Evolutionary conservation across 768 basidiomycete species (phyloP).

Genomic region (Pulveroboletus sp.): DNA sequence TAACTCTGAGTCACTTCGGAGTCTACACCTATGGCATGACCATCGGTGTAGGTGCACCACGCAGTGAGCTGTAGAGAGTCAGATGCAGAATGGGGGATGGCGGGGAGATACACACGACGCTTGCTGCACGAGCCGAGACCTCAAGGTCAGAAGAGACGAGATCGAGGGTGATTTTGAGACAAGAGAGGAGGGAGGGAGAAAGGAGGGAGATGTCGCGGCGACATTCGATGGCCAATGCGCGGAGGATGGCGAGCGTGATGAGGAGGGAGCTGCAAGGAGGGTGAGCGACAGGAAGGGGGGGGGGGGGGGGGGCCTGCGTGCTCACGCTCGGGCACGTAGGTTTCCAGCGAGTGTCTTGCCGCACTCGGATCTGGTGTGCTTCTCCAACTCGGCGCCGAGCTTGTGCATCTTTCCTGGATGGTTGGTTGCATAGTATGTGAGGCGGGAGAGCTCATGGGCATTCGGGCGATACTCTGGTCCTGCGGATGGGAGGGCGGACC

Average conservation of each 20-base stretch:
- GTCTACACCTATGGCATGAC: conserved; percentile 77
- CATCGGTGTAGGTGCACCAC: conserved; percentile 90
- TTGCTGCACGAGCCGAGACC: conserved; percentile 71
- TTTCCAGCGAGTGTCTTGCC: conserved; percentile 68
- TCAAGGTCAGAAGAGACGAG: conserved; percentile 64
- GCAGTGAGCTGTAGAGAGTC: conserved; percentile 64
- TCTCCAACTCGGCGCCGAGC: conserved; percentile 71
- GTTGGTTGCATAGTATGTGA: conserved; percentile 86
- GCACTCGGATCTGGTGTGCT: conserved; percentile 59
- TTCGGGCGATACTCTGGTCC: conserved; percentile 79
- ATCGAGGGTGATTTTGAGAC: conserved; percentile 53
- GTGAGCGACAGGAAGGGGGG: conserved; percentile 2
- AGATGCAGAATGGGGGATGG: not conserved
- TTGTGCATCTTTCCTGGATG: conserved; percentile 77
- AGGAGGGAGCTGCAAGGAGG: conserved; percentile 55
- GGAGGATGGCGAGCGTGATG: conserved; percentile 78
- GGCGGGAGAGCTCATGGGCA: conserved; percentile 75
- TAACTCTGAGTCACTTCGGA: conserved; percentile 65
- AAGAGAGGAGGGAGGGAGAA: conserved; percentile 62
- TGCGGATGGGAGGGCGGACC: conserved; percentile 65
- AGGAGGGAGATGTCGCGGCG: conserved; percentile 75
- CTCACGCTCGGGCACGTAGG: conserved; percentile 74
- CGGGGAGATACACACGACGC: conserved; percentile 52
- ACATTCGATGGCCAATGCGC: conserved; percentile 81
- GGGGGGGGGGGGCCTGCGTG: conserved; percentile 6